Conservation (phyloP, 352 stramenopile species). For the Globisporangium canariense region DNA sequence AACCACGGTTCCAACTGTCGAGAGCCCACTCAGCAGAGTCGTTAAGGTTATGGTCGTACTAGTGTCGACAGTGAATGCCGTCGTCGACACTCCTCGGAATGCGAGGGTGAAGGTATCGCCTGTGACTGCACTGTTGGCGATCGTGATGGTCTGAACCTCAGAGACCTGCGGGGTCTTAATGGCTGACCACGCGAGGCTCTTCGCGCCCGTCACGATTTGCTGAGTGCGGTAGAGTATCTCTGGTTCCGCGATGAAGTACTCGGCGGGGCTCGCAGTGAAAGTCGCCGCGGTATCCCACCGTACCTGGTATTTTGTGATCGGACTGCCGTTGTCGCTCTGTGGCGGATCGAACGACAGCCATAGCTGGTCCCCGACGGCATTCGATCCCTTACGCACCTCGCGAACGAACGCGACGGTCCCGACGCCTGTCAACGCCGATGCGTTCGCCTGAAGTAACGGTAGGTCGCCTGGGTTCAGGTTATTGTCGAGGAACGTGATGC, state of each 20-base stretch:
- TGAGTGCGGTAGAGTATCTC: slow-evolving; percentile 53
- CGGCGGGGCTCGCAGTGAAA: slow-evolving; percentile 46
- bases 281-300: slow-evolving; percentile 57
- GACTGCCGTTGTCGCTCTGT: slow-evolving; percentile 54
- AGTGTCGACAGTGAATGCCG: slow-evolving; percentile 28
- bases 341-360: slow-evolving; percentile 77
- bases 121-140: slow-evolving; percentile 19
- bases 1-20: slow-evolving; percentile 40
- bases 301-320: slow-evolving; percentile 63
- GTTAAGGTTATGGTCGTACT: slow-evolving; percentile 33
- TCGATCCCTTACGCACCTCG: slow-evolving; percentile 65
- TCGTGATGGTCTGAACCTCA: slow-evolving; percentile 49
- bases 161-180: slow-evolving; percentile 25
- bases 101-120: slow-evolving; percentile 40
- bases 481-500: slow-evolving; percentile 78
- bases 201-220: slow-evolving; percentile 43
- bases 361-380: slow-evolving; percentile 64
- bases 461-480: slow-evolving; percentile 61
- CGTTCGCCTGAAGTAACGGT: slow-evolving; percentile 38
- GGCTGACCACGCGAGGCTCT: slow-evolving; percentile 56
- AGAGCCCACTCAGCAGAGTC: slow-evolving; percentile 32
- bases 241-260: slow-evolving; percentile 49
- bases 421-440: slow-evolving; percentile 30
- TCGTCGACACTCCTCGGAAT: slow-evolving; percentile 43
- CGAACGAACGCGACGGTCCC: slow-evolving; percentile 39